Conservation (phyloP, 495 filamentous ascomycete species). For the Tuber umbilicatum region DNA sequence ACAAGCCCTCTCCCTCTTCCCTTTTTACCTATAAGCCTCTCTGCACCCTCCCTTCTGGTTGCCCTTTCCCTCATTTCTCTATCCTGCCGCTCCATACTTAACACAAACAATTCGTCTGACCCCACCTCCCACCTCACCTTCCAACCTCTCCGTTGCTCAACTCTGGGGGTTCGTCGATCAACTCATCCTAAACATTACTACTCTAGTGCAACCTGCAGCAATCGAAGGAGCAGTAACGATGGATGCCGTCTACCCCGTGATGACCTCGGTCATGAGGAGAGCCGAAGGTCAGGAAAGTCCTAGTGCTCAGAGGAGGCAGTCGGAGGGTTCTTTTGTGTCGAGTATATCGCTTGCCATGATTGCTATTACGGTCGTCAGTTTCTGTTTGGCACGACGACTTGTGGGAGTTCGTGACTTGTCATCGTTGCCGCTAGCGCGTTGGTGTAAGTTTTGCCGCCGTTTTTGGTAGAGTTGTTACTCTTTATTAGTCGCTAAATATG, state of each 20-base stretch:
- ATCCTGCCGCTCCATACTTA: background rate
- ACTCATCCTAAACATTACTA: background rate
- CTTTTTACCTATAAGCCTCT: background rate
- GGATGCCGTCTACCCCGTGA: background rate
- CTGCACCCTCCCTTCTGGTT: background rate
- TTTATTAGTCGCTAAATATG: background rate
- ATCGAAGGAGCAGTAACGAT: background rate
- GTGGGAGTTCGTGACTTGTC: conserved; percentile 17
- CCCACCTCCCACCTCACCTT: background rate
- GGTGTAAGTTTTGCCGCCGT: conserved; percentile 36
- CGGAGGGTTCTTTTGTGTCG: conserved; percentile 25
- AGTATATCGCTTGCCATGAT: conserved; percentile 41
- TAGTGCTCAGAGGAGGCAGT: conserved; percentile 6
- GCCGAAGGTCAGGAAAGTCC: background rate
- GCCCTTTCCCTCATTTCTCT: background rate
- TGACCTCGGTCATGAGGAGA: background rate
- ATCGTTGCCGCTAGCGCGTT: conserved; percentile 36
- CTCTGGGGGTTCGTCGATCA: background rate
- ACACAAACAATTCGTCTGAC: background rate
- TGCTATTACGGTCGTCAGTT: conserved; percentile 40
- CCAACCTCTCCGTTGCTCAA: background rate
- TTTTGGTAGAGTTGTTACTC: background rate
- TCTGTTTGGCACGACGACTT: conserved; percentile 38
- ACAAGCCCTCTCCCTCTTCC: background rate
- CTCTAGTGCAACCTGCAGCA: background rate